phyloP scores from a whole-genome alignment of 2,329 filamentous ascomycete species.

The Fusarium palustre region DNA sequence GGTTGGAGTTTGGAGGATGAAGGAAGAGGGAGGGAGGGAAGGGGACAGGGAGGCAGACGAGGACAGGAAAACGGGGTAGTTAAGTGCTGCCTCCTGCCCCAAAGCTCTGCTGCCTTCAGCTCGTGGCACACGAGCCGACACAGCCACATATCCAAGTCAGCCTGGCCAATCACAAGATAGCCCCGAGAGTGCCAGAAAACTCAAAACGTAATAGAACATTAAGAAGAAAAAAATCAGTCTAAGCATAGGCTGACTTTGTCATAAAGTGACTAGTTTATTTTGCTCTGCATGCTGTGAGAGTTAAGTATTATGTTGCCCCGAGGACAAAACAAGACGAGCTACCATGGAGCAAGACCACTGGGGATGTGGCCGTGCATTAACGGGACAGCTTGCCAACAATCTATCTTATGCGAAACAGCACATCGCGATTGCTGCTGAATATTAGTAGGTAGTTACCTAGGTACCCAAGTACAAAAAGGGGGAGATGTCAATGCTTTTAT shows the following conservation, averaged over 20 bases:
- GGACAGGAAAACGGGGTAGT: slow-evolving; percentile 46
- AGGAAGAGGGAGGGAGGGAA: slow-evolving; percentile 28
- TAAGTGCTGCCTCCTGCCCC: slow-evolving; percentile 37
- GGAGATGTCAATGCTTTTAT: background rate
- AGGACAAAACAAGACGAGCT: background rate
- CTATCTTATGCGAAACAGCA: slow-evolving; percentile 1
- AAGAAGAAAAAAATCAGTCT: background rate
- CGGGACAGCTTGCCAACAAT: slow-evolving; percentile 25
- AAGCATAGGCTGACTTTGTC: background rate
- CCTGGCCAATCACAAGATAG: background rate
- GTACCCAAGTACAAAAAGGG: background rate
- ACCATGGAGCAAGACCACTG: background rate
- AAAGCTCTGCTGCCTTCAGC: slow-evolving; percentile 28
- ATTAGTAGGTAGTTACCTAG: too few species aligned
- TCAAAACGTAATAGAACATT: background rate
- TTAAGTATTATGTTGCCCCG: background rate
- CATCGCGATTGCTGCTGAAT: background rate
- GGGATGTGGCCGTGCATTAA: slow-evolving; percentile 18
- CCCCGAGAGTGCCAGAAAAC: background rate
- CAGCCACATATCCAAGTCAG: background rate
- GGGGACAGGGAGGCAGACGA: slow-evolving; percentile 18
- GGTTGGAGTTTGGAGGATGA: slow-evolving; percentile 2
- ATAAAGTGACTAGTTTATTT: background rate
- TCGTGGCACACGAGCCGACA: slow-evolving; percentile 13
- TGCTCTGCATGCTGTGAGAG: too few species aligned